Evolutionary conservation across 2,329 filamentous ascomycete genomes (phyloP).

Genomic region (Penicillium sclerotiorum): DNA sequence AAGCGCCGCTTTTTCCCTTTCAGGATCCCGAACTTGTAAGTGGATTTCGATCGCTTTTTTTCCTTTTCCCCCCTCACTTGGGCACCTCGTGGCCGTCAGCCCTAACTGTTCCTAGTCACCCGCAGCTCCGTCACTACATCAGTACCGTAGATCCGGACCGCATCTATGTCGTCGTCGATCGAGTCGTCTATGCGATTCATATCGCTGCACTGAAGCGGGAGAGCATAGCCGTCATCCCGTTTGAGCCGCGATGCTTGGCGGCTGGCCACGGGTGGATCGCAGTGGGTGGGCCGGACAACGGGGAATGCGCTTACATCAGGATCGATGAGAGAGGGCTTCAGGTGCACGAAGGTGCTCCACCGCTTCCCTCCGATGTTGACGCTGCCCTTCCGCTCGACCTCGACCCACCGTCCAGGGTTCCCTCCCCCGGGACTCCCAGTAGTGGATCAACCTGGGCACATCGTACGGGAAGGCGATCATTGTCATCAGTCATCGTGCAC

Average conservation of each 20-base stretch:
- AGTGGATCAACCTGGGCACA: conserved; percentile 23
- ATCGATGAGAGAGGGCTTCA: conserved; percentile 49
- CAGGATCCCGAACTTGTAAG: conserved; percentile 67
- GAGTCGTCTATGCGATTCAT: conserved; percentile 73
- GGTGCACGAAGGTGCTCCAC: conserved; percentile 41
- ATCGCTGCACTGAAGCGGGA: conserved; percentile 71
- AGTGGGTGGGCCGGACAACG: conserved; percentile 79
- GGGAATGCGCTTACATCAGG: conserved; percentile 81
- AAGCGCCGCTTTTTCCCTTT: conserved; percentile 70
- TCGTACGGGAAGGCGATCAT: conserved; percentile 21
- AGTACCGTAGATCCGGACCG: conserved; percentile 74
- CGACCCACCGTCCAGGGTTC: conserved; percentile 30
- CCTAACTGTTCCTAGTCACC: conserved; percentile 35
- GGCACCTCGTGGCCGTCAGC: neutral
- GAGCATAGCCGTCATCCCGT: conserved; percentile 71
- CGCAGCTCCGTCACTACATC: conserved; percentile 78
- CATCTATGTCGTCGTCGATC: conserved; percentile 81
- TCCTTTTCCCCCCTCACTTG: conserved; percentile 4
- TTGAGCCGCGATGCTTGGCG: conserved; percentile 80
- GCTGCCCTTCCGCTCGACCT: conserved; percentile 58
- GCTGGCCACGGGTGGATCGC: conserved; percentile 86
- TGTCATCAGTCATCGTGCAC: conserved; percentile 56
- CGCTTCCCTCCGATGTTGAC: conserved; percentile 54
- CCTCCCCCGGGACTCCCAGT: conserved; percentile 26
- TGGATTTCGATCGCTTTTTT: conserved; percentile 30